Evolutionary conservation across 2,329 filamentous ascomycete genomes (phyloP).

Genomic region (Sclerotinia minor): DNA sequence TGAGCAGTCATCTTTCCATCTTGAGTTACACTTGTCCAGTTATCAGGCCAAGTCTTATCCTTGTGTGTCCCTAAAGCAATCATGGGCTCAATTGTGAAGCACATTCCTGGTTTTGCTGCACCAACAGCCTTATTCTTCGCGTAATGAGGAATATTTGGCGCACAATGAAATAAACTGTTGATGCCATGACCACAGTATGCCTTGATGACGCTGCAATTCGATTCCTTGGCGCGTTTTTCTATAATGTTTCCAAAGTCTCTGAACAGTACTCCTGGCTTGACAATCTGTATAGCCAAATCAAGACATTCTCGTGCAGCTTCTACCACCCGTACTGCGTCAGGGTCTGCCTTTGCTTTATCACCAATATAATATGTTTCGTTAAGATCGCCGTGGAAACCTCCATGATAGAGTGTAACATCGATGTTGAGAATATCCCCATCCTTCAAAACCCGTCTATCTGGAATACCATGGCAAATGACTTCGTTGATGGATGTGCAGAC

Average conservation of each 20-base stretch:
- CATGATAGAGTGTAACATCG: slow-evolving; percentile 91
- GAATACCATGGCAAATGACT: slow-evolving; percentile 98
- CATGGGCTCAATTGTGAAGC: slow-evolving; percentile 99
- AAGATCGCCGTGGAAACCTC: slow-evolving; percentile 91
- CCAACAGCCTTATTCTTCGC: slow-evolving; percentile 98
- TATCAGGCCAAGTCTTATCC: slow-evolving; percentile 96
- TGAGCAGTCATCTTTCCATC: slow-evolving; percentile 91
- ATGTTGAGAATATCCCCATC: slow-evolving; percentile 98
- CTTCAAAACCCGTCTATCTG: slow-evolving; percentile 79
- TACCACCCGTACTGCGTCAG: slow-evolving; percentile 85
- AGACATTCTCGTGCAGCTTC: slow-evolving; percentile 88
- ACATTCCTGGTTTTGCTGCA: slow-evolving; percentile 93
- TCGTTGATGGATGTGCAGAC: slow-evolving; percentile 96
- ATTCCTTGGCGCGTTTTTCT: slow-evolving; percentile 87
- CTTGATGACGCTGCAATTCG: slow-evolving; percentile 85
- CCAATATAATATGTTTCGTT: slow-evolving; percentile 99
- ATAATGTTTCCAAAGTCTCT: slow-evolving; percentile 92
- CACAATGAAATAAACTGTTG: slow-evolving; percentile 88
- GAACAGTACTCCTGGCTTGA: slow-evolving; percentile 91
- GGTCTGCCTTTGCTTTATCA: slow-evolving; percentile 77
- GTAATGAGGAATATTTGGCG: slow-evolving; percentile 95
- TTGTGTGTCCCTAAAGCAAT: slow-evolving; percentile 87
- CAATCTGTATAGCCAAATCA: slow-evolving; percentile 84
- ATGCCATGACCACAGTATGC: slow-evolving; percentile 97
- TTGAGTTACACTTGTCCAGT: slow-evolving; percentile 94